Evolutionary conservation across 2,329 filamentous ascomycete genomes (phyloP).

Genomic region (Endoconidiophora polonica): DNA sequence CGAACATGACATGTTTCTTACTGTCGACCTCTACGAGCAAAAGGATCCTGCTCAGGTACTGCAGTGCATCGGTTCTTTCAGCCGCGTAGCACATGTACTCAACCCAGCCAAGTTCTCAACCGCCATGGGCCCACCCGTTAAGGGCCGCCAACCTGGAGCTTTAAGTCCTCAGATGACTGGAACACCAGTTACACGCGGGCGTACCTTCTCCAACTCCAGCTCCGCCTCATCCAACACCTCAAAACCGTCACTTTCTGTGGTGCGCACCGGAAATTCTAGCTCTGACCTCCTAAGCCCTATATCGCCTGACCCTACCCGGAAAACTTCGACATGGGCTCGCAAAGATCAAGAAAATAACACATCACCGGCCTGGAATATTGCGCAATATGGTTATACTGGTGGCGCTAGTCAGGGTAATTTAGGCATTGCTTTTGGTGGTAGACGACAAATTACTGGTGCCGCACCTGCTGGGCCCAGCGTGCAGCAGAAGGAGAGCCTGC

Average conservation of each 20-base stretch:
- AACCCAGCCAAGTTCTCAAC: constrained; percentile 60
- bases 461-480: constrained; percentile 63
- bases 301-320: constrained; percentile 31
- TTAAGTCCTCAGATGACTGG: constrained; percentile 54
- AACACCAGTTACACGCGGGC: constrained; percentile 26
- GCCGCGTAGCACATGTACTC: constrained; percentile 60
- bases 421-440: constrained; percentile 78
- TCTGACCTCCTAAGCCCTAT: constrained; percentile 42
- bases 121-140: constrained; percentile 49
- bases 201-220: constrained; percentile 40
- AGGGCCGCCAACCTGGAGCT: constrained; percentile 35
- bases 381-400: constrained; percentile 96
- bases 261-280: constrained; percentile 35
- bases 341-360: constrained; percentile 65
- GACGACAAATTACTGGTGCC: constrained; percentile 80
- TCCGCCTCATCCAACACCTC: constrained; percentile 37
- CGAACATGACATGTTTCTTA: constrained; percentile 89
- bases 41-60: constrained; percentile 95
- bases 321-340: constrained; percentile 67
- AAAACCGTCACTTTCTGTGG: constrained; percentile 25
- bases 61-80: constrained; percentile 84
- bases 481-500: constrained; percentile 64
- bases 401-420: constrained; percentile 92
- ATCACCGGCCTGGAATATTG: constrained; percentile 90
- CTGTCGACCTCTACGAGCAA: constrained; percentile 85